These are phyloP conservation scores for Pythium phragmiticola DNA, from an alignment of 352 stramenopile genomes.

Conservation along the genomic window DNA sequence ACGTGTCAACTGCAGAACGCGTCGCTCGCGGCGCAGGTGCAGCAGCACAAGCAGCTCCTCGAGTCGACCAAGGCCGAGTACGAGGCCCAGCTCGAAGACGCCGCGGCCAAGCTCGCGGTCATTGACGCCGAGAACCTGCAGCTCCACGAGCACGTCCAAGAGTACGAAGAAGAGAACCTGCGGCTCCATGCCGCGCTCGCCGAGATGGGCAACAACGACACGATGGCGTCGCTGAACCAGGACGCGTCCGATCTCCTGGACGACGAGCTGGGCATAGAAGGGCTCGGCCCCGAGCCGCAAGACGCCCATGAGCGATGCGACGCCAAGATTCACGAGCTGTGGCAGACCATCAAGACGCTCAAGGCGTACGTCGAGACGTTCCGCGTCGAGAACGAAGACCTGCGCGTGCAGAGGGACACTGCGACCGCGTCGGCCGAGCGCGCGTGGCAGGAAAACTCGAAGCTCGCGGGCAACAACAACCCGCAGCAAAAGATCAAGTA, in stretches of 20 bases:
- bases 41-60: constrained; percentile 9
- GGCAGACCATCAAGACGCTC: constrained; percentile 61
- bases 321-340: constrained; percentile 67
- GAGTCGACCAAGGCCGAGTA: constrained; percentile 2
- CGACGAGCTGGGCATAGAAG: constrained; percentile 24
- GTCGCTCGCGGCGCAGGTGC: constrained; percentile 10
- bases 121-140: constrained; percentile 21
- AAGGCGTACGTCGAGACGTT: constrained; percentile 63
- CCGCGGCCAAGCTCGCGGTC: constrained; percentile 11
- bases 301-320: constrained; percentile 53
- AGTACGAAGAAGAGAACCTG: constrained; percentile 26
- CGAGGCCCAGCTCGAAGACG: constrained; percentile 16
- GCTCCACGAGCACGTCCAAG: constrained; percentile 17
- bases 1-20: constrained; percentile 18
- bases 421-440: constrained; percentile 49
- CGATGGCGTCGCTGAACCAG: constrained; percentile 9
- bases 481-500: constrained; percentile 76
- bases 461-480: constrained; percentile 60
- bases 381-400: constrained; percentile 44
- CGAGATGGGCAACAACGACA: constrained; percentile 8
- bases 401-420: constrained; percentile 57
- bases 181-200: constrained; percentile 21
- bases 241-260: constrained; percentile 5
- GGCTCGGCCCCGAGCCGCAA: constrained; percentile 7
- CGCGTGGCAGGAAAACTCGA: constrained; percentile 56